Percentiles rank a stretch among this genome's conserved stretches.
phyloP scores from a whole-genome alignment of 1,284 basidiomycete species.

The Pisolithus thermaeus region DNA sequence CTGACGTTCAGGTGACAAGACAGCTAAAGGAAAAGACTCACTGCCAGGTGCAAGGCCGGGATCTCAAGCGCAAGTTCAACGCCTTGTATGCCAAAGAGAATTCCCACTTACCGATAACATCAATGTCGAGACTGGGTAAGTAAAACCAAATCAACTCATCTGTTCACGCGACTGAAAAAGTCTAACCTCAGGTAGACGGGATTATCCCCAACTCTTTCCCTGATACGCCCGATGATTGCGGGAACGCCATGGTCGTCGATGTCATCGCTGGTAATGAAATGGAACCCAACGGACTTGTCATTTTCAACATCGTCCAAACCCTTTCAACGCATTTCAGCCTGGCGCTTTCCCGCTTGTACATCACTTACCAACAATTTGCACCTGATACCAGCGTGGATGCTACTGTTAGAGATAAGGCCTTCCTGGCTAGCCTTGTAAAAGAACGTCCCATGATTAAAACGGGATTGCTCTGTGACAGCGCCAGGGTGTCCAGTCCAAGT shows the following conservation, averaged over 20 bases:
- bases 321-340: slow-evolving; percentile 27
- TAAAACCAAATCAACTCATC: slow-evolving; percentile 3
- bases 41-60: slow-evolving; percentile 12
- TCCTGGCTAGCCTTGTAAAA: slow-evolving; percentile 71
- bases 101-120: slow-evolving; percentile 58
- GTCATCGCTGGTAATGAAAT: slow-evolving; percentile 68
- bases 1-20: background rate
- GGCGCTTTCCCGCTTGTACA: background rate
- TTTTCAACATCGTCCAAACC: slow-evolving; percentile 54
- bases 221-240: slow-evolving; percentile 58
- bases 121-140: slow-evolving; percentile 59
- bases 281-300: slow-evolving; percentile 62
- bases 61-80: background rate
- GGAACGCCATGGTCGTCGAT: slow-evolving; percentile 65
- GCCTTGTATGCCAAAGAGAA: background rate
- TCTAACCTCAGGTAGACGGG: slow-evolving; percentile 71
- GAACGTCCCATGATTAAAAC: slow-evolving; percentile 72
- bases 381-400: slow-evolving; percentile 74
- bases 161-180: background rate
- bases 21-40: background rate
- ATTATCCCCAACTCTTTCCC: slow-evolving; percentile 55
- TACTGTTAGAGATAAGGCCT: slow-evolving; percentile 64
- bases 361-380: slow-evolving; percentile 57
- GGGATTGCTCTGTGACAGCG: slow-evolving; percentile 50
- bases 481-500: slow-evolving; percentile 59